Conservation (phyloP, 2,329 filamentous ascomycete genomes). For the Fusarium incarnatum region DNA sequence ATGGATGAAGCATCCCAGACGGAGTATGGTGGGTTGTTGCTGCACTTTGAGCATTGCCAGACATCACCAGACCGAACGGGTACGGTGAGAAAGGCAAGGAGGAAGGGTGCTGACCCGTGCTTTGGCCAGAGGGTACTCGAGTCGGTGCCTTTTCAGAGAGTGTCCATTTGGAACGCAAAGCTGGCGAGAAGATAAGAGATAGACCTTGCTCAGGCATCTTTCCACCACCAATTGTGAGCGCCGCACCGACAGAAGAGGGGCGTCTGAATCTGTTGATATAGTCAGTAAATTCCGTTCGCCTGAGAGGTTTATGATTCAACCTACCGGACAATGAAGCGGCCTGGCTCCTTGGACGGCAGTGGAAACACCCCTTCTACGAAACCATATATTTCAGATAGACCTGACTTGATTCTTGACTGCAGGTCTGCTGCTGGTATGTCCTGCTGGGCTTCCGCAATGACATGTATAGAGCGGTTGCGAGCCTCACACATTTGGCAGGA, state of each 20-base stretch:
- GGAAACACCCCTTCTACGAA: slow-evolving; percentile 47
- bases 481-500: slow-evolving; percentile 46
- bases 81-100: slow-evolving; percentile 12
- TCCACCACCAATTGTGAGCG: slow-evolving; percentile 41
- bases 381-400: slow-evolving; percentile 47
- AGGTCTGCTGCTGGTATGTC: slow-evolving; percentile 35
- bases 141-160: slow-evolving; percentile 3
- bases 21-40: slow-evolving; percentile 1
- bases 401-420: slow-evolving; percentile 48
- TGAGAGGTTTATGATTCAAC: not conserved
- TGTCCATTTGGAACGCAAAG: slow-evolving; percentile 51
- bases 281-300: not conserved
- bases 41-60: not conserved
- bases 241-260: slow-evolving; percentile 45
- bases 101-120: slow-evolving; percentile 2
- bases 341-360: slow-evolving; percentile 18
- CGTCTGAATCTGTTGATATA: slow-evolving; percentile 41
- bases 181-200: slow-evolving; percentile 44
- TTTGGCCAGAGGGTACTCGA: not conserved
- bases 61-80: slow-evolving; percentile 1
- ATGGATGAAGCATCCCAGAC: slow-evolving; percentile 22
- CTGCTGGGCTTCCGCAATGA: slow-evolving; percentile 31
- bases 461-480: slow-evolving; percentile 50
- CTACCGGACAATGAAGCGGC: slow-evolving; percentile 48
- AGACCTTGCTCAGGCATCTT: slow-evolving; percentile 45